phyloP scores from a whole-genome alignment of 495 filamentous ascomycete genomes.

The Hypoxylon subgilvum region DNA sequence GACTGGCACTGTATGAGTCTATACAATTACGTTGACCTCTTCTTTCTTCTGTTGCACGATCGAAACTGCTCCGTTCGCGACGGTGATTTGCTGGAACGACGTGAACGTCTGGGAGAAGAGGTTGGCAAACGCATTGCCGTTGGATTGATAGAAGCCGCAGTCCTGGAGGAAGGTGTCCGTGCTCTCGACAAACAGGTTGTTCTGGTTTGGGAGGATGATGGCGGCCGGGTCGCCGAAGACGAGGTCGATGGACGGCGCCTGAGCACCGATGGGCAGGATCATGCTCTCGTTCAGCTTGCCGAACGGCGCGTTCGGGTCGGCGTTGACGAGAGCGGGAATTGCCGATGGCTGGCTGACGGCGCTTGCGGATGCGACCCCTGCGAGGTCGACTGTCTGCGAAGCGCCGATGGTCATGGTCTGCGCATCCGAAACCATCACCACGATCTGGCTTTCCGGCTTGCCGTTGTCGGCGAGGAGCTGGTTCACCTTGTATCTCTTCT shows the following conservation, averaged over 20 bases:
- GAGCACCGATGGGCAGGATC: slow-evolving; percentile 39
- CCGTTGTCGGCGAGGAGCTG: slow-evolving; percentile 44
- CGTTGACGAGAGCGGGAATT: slow-evolving; percentile 17
- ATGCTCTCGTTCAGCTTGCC: slow-evolving; percentile 39
- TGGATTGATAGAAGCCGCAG: slow-evolving; percentile 38
- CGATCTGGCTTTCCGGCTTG: slow-evolving; percentile 39
- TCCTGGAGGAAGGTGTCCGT: slow-evolving; percentile 39
- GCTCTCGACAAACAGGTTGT: slow-evolving; percentile 41
- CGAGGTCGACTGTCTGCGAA: slow-evolving; percentile 32
- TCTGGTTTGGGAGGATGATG: slow-evolving; percentile 42
- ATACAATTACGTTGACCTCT: slow-evolving; percentile 13
- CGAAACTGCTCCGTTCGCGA: slow-evolving; percentile 14
- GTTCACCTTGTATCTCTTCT: slow-evolving; percentile 47
- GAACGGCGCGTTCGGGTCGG: slow-evolving; percentile 34
- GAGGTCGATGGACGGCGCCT: slow-evolving; percentile 37
- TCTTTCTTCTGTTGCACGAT: slow-evolving; percentile 29
- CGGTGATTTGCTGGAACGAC: slow-evolving; percentile 26
- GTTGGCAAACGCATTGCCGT: slow-evolving; percentile 32
- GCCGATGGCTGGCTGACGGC: slow-evolving; percentile 23
- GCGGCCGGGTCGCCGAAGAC: slow-evolving; percentile 45
- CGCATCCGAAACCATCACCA: slow-evolving; percentile 45
- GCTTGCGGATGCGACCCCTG: slow-evolving; percentile 17
- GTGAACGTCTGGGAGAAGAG: slow-evolving; percentile 20
- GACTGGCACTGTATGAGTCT: neutral
- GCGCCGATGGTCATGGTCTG: slow-evolving; percentile 43